These are phyloP conservation scores for Fusarium piperis DNA, from an alignment of 2,329 filamentous ascomycete species.

Conservation along the genomic window DNA sequence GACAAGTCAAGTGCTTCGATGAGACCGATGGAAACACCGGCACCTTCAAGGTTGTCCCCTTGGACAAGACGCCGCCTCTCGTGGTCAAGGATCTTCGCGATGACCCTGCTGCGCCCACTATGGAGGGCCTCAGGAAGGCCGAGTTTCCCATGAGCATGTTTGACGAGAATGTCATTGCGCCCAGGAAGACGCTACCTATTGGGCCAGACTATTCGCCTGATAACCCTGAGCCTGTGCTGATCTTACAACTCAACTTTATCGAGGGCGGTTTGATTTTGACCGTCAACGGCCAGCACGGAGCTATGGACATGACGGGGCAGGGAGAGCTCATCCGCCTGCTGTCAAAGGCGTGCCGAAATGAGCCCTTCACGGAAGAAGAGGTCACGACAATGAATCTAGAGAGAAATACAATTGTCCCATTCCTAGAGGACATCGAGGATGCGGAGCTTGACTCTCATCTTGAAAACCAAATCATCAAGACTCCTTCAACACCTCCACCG, in stretches of 20 bases:
- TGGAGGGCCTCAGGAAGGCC: slow-evolving; percentile 49
- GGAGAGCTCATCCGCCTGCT: slow-evolving; percentile 57
- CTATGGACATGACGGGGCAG: slow-evolving; percentile 62
- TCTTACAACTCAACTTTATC: slow-evolving; percentile 60
- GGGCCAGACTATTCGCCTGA: slow-evolving; percentile 35
- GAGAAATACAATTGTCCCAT: slow-evolving; percentile 49
- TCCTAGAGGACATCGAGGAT: slow-evolving; percentile 54
- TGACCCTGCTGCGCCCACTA: slow-evolving; percentile 48
- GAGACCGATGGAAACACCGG: slow-evolving; percentile 44
- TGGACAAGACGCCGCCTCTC: slow-evolving; percentile 46
- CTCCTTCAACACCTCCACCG: slow-evolving; percentile 22
- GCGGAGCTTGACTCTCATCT: slow-evolving; percentile 49
- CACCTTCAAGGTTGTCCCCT: slow-evolving; percentile 51
- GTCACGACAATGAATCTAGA: slow-evolving; percentile 53
- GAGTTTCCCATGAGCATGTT: slow-evolving; percentile 60
- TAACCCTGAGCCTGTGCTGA: slow-evolving; percentile 51
- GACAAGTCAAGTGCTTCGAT: slow-evolving; percentile 50
- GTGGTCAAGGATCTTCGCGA: slow-evolving; percentile 55
- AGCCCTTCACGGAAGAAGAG: slow-evolving; percentile 58
- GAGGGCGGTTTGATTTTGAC: slow-evolving; percentile 60
- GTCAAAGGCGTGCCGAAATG: slow-evolving; percentile 57
- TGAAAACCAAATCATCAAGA: slow-evolving; percentile 46
- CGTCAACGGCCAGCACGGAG: slow-evolving; percentile 58
- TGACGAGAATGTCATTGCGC: slow-evolving; percentile 54
- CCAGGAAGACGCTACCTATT: slow-evolving; percentile 51